Base-by-base conservation (phyloP, 2,329 filamentous ascomycete genomes). In the Penicillium sp. region DNA sequence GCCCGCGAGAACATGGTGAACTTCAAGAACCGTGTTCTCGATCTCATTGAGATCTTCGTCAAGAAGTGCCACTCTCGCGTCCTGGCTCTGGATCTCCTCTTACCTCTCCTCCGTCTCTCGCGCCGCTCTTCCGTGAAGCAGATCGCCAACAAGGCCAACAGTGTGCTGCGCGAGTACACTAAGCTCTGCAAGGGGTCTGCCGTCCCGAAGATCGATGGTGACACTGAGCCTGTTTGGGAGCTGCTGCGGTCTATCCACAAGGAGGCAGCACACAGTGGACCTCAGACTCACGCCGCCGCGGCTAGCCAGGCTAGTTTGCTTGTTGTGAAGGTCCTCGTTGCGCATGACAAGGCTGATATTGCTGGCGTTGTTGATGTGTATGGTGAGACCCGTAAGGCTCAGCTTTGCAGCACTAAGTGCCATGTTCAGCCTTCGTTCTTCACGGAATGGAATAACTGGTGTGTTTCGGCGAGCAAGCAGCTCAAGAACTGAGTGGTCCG, bases 1-100 rank as follows among this genome's bases (percentile, higher is more conserved):
- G 93, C 93, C 53, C 95, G 91, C 70, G 90, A 93, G 64, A 91
- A 87, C 21, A 90, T 98, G 70, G 80, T 96, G 68, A 93, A 93
- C 75, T 96, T 99, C 83, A 99, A 99, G 80, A 90, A 91, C 74
- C 90, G 93, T 43, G 89, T 97, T 6, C 84, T 98, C 5, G 95
- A 98, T 69, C 83, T 98, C 1, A 81, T 98, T 11, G 86, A 89
- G 58, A 89, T 95, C 61, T 98, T 91, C 73, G 82, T 95, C 62
- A 92, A 90, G 73, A 88, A 89, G 65, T 88, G 95, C 74, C 84
- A 89, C 55, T 82, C 82, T 22, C 89, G 86, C 65, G 76, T 83
- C 1, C 78, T 93, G 1, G 84, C 87, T 0, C 84, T 95, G 44
- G 80, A 86, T 37, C 75, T 95, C 9, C 78, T 97, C 6, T 73